Conservation (phyloP, 139 green algal genomes). For the Trebouxia sp. region DNA sequence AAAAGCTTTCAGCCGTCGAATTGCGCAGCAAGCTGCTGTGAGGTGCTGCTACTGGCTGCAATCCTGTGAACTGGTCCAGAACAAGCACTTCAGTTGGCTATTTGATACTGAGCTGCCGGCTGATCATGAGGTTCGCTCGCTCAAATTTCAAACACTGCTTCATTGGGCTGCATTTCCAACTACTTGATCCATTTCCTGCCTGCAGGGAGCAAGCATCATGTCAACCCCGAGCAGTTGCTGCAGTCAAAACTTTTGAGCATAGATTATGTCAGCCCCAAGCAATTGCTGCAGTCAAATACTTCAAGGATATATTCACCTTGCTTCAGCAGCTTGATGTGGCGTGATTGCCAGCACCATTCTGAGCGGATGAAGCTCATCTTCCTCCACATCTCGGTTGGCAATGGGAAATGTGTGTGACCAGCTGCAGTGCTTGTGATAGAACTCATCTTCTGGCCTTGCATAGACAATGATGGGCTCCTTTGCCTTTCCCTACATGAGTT, state of each 20-base stretch:
- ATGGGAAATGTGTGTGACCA: constrained; percentile 72
- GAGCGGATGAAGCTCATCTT: constrained; percentile 56
- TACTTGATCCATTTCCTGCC: constrained; percentile 14
- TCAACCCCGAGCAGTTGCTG: too few relatives aligned
- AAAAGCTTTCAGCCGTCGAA: too few relatives aligned
- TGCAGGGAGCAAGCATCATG: too few relatives aligned
- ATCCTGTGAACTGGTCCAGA: neutral
- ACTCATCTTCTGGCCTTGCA: constrained; percentile 85
- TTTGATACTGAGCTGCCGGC: too few relatives aligned
- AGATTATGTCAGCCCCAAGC: too few relatives aligned
- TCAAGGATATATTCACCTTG: too few relatives aligned
- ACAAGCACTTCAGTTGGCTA: neutral
- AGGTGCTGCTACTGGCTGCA: too few relatives aligned
- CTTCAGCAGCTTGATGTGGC: constrained; percentile 34
- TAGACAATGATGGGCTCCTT: constrained; percentile 63
- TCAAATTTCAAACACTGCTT: neutral
- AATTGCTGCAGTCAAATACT: too few relatives aligned
- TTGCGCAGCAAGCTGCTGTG: too few relatives aligned
- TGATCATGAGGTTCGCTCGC: too few relatives aligned
- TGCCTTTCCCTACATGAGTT: neutral
- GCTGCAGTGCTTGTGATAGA: constrained; percentile 66
- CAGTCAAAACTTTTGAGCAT: too few relatives aligned
- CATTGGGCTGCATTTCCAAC: neutral
- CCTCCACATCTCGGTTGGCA: neutral
- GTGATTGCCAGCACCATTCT: constrained; percentile 59